Conservation (phyloP, 306 rosid species). For the Geum urbanum region DNA sequence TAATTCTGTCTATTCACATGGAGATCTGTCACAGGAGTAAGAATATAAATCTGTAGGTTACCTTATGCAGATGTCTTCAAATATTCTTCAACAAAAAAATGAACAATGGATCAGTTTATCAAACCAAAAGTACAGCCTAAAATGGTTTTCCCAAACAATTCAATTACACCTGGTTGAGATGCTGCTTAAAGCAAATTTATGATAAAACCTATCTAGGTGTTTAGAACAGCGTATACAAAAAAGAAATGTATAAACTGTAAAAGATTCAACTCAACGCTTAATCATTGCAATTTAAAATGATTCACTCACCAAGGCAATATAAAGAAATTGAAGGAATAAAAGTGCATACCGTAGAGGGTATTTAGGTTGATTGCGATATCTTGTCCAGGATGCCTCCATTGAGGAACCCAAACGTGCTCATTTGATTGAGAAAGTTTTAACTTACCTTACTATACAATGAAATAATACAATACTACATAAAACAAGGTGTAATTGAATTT, state of each 20-base stretch:
- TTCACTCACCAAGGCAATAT: neutral
- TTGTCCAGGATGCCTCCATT: neutral
- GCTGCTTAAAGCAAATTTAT: neutral
- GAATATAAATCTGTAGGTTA: neutral
- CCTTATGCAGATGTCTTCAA: neutral
- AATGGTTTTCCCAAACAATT: conserved; percentile 3
- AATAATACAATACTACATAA: neutral
- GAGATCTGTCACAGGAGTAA: neutral
- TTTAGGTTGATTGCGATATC: neutral
- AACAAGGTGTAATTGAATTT: conserved; percentile 1
- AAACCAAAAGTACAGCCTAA: neutral
- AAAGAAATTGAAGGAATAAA: conserved; percentile 3
- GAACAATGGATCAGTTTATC: neutral
- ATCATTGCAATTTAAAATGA: neutral
- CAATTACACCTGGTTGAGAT: neutral
- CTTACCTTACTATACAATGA: neutral
- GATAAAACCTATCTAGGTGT: neutral
- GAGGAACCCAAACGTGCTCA: neutral
- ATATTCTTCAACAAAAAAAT: neutral
- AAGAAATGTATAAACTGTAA: neutral
- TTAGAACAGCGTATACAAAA: neutral
- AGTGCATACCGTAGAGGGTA: neutral
- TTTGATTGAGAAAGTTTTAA: neutral
- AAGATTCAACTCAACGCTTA: neutral
- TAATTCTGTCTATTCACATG: neutral